Percentiles rank a stretch among this genome's conserved stretches.
Conservation (phyloP, 2,329 filamentous ascomycete species). For the Calonectria ilicicola region DNA sequence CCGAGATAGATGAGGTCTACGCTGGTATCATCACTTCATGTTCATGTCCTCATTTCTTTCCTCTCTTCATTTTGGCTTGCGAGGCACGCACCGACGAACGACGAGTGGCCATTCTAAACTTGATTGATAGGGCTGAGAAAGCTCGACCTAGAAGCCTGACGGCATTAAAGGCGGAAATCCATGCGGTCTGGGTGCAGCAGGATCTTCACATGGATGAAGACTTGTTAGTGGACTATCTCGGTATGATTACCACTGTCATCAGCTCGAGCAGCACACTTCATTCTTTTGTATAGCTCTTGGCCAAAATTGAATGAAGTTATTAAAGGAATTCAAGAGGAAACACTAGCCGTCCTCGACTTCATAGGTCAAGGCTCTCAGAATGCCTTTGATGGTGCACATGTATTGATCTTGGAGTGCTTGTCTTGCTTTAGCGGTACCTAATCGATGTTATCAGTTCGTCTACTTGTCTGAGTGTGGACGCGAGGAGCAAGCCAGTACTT, state of each 20-base stretch:
- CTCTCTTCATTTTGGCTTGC: conserved; percentile 37
- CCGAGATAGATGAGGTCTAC: conserved; percentile 43
- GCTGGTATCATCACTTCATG: conserved; percentile 30
- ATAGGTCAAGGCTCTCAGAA: too few species aligned
- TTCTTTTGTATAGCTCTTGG: neutral
- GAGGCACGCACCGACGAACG: conserved; percentile 40
- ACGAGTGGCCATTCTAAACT: conserved; percentile 28
- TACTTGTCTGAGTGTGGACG: too few species aligned
- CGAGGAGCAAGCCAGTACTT: too few species aligned
- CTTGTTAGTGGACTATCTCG: neutral
- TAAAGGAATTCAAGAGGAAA: too few species aligned
- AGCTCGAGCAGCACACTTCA: neutral
- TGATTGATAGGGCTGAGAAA: conserved; percentile 43
- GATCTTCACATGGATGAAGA: conserved; percentile 38
- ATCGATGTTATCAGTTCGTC: too few species aligned
- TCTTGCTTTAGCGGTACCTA: too few species aligned
- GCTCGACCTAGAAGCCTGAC: conserved; percentile 36
- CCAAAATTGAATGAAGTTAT: too few species aligned
- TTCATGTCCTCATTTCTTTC: conserved; percentile 38
- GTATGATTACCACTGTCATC: neutral
- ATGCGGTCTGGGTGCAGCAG: conserved; percentile 50
- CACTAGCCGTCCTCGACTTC: too few species aligned
- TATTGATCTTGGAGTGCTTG: too few species aligned
- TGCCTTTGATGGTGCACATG: too few species aligned
- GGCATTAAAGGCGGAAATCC: conserved; percentile 36